Evolutionary conservation across 164 flowering plant genomes (phyloP).

Genomic region (Chloranthus sessilifolius): DNA sequence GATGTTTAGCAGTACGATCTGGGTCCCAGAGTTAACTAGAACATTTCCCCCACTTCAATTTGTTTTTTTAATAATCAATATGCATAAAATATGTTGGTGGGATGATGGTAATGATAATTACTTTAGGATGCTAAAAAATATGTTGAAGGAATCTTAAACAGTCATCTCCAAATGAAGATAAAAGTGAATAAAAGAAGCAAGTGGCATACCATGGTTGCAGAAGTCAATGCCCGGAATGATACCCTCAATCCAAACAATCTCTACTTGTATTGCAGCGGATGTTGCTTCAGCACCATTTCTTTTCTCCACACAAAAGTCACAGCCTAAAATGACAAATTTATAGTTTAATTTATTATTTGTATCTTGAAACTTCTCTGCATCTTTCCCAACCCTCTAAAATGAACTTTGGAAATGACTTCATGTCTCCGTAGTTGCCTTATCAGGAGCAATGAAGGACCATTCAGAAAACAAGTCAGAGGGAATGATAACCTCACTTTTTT

Average conservation of each 20-base stretch:
- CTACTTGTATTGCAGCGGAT: conserved; percentile 30
- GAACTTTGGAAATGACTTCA: no score
- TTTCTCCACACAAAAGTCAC: conserved; percentile 14
- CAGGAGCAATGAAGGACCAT: no score
- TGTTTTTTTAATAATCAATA: not conserved
- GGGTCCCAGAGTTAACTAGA: not conserved
- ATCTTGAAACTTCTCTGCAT: not conserved
- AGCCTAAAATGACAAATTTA: conserved; percentile 12
- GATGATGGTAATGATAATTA: no score
- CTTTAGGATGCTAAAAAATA: no score
- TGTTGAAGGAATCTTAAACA: not conserved
- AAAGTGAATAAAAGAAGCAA: not conserved
- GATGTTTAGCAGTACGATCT: not conserved
- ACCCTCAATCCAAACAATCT: conserved; percentile 91
- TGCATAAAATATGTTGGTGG: not conserved
- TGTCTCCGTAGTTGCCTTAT: no score
- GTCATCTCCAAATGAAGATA: no score
- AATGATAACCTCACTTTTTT: conserved; percentile 30
- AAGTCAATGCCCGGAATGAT: conserved; percentile 97
- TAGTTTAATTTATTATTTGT: not conserved
- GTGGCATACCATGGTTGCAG: conserved; percentile 85
- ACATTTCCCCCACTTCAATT: not conserved
- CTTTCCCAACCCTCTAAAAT: conserved; percentile 3
- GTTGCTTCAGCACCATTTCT: conserved; percentile 16
- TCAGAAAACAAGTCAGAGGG: not conserved